A percentile compares a stretch with the other conserved stretches of the same genome.
These are phyloP conservation scores for Pontederia crassipes DNA, from an alignment of 176 grass and related monocot species.

Conservation along the genomic window DNA sequence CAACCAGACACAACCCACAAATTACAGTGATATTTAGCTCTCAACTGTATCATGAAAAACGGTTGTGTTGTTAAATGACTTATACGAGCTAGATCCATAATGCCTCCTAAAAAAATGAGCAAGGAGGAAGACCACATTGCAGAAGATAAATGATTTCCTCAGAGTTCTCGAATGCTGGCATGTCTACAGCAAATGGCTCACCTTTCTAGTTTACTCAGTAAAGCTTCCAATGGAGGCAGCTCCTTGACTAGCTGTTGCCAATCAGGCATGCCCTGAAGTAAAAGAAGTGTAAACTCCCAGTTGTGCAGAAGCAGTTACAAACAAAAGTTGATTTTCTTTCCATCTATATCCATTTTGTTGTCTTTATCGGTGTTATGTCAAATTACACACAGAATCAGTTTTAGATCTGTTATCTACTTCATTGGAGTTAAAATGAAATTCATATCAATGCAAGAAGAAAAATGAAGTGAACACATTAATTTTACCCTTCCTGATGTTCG, in stretches of 20 bases:
- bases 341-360: no score
- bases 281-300: neutral
- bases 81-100: no score
- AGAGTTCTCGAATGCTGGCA: neutral
- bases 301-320: no score
- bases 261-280: constrained; percentile 72
- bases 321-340: no score
- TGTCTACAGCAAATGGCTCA: constrained; percentile 10
- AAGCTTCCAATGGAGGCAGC: constrained; percentile 62
- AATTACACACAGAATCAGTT: no score
- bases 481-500: constrained; percentile 89
- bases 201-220: constrained; percentile 88
- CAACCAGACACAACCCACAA: no score
- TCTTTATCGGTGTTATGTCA: no score
- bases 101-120: no score
- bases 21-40: no score
- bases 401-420: no score
- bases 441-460: constrained; percentile 10
- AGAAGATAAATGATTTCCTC: neutral
- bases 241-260: constrained; percentile 76
- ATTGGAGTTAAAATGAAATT: neutral
- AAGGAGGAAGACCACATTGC: constrained; percentile 6
- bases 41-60: no score
- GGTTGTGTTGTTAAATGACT: no score
- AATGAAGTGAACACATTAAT: neutral